phyloP scores from a whole-genome alignment of 1,139 yeast genomes.

The Suhomyces yuchorum region DNA sequence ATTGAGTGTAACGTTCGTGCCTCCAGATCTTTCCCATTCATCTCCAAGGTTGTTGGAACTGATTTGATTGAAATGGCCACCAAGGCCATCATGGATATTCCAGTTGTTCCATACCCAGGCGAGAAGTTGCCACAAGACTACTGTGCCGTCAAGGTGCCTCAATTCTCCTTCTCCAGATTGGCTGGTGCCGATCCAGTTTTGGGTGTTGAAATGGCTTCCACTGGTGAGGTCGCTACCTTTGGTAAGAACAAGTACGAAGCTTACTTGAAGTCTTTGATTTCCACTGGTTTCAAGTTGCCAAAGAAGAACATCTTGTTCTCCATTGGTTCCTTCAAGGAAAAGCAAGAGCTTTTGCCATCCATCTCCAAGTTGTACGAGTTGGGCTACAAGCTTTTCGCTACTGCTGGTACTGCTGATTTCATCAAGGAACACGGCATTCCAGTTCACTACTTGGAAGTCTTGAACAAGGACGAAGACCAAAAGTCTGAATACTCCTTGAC shows the following conservation, averaged over 20 bases:
- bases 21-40: conserved; percentile 97
- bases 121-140: conserved; percentile 87
- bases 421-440: conserved; percentile 93
- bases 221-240: conserved; percentile 98
- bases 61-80: conserved; percentile 98
- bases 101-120: conserved; percentile 86
- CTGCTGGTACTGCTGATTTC: conserved; percentile 99
- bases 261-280: conserved; percentile 87
- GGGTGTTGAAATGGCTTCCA: conserved; percentile 99
- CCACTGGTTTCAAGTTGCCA: conserved; percentile 94
- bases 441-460: conserved; percentile 90
- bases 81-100: conserved; percentile 89
- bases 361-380: conserved; percentile 77
- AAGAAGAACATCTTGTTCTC: conserved; percentile 92
- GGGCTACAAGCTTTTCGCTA: conserved; percentile 92
- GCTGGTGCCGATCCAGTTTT: conserved; percentile 98
- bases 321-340: conserved; percentile 97
- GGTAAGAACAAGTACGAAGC: conserved; percentile 98
- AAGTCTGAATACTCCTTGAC: conserved; percentile 94
- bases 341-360: conserved; percentile 87
- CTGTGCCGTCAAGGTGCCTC: conserved; percentile 98
- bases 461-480: conserved; percentile 73
- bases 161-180: conserved; percentile 94
- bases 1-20: conserved; percentile 99
- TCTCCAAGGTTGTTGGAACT: conserved; percentile 96